phyloP scores from a whole-genome alignment of 768 basidiomycete species.

The Steccherinum ochraceum region DNA sequence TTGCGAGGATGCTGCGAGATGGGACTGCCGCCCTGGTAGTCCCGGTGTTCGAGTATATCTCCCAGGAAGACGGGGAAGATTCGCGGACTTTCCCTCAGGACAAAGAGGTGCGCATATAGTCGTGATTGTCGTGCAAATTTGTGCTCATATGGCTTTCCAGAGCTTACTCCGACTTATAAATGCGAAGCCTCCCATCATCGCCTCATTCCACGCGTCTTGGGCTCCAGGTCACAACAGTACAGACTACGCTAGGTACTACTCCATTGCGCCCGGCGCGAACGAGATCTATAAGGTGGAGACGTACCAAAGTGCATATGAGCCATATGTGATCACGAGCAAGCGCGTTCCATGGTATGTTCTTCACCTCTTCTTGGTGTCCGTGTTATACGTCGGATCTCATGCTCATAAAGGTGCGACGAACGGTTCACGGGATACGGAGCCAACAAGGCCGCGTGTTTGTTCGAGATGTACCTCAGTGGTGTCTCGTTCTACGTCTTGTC shows the following conservation, averaged over 20 bases:
- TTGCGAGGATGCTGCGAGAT: slow-evolving; percentile 35
- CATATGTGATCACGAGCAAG: slow-evolving; percentile 79
- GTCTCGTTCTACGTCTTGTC: slow-evolving; percentile 77
- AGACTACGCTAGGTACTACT: slow-evolving; percentile 58
- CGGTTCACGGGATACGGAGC: slow-evolving; percentile 88
- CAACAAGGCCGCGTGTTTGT: slow-evolving; percentile 90
- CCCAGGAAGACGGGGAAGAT: slow-evolving; percentile 58
- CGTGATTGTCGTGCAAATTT: slow-evolving; percentile 1
- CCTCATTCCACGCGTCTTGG: slow-evolving; percentile 79
- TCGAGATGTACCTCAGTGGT: slow-evolving; percentile 86
- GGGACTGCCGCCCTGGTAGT: slow-evolving; percentile 72
- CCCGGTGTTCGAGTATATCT: slow-evolving; percentile 78
- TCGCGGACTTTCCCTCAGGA: slow-evolving; percentile 55
- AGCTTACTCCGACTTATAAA: slow-evolving; percentile 54
- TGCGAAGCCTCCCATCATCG: slow-evolving; percentile 39
- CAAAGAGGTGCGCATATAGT: slow-evolving; percentile 48
- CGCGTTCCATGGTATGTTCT: slow-evolving; percentile 58
- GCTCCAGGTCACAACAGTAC: slow-evolving; percentile 75
- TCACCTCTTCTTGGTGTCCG: background rate
- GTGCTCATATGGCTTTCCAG: slow-evolving; percentile 21
- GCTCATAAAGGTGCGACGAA: slow-evolving; percentile 72
- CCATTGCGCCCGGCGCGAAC: slow-evolving; percentile 49
- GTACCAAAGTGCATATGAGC: slow-evolving; percentile 85
- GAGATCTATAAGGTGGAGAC: slow-evolving; percentile 68
- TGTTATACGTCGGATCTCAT: background rate